phyloP scores from a whole-genome alignment of 495 filamentous ascomycete species.

The Pseudoneurospora amorphoporcata region DNA sequence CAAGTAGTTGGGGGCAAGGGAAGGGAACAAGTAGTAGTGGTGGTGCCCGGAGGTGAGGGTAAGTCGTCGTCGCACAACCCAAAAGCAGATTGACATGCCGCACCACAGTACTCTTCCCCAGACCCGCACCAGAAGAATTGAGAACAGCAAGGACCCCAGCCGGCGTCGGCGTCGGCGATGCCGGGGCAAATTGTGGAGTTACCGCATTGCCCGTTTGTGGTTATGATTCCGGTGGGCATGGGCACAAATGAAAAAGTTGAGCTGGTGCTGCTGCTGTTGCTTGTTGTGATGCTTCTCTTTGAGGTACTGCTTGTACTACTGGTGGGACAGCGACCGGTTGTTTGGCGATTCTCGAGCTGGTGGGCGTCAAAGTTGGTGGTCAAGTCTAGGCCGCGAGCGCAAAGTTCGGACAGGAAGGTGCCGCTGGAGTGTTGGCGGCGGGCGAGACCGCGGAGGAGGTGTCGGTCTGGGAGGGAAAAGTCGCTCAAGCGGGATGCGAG shows the following conservation, averaged over 20 bases:
- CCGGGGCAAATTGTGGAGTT: slow-evolving; percentile 23
- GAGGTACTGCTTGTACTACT: slow-evolving; percentile 1
- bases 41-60: slow-evolving; percentile 2
- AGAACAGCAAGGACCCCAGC: slow-evolving; percentile 30
- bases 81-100: slow-evolving; percentile 37
- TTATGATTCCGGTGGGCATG: slow-evolving; percentile 11
- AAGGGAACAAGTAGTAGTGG: slow-evolving; percentile 1
- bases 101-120: slow-evolving; percentile 37
- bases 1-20: no score
- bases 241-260: background rate
- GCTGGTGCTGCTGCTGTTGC: background rate
- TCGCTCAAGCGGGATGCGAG: no score
- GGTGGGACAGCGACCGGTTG: slow-evolving; percentile 7
- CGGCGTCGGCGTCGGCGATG: slow-evolving; percentile 13
- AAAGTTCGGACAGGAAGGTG: no score
- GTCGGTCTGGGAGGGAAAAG: no score
- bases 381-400: no score
- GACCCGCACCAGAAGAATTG: slow-evolving; percentile 43
- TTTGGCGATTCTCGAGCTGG: slow-evolving; percentile 7
- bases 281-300: background rate
- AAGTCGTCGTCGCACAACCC: slow-evolving; percentile 26
- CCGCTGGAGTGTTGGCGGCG: no score
- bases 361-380: no score
- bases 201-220: slow-evolving; percentile 25
- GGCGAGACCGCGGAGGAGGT: no score